A percentile compares a stretch with the other conserved stretches of the same genome.
Evolutionary conservation across 1,284 basidiomycete genomes (phyloP).

Genomic region (Crepidotus sp.): DNA sequence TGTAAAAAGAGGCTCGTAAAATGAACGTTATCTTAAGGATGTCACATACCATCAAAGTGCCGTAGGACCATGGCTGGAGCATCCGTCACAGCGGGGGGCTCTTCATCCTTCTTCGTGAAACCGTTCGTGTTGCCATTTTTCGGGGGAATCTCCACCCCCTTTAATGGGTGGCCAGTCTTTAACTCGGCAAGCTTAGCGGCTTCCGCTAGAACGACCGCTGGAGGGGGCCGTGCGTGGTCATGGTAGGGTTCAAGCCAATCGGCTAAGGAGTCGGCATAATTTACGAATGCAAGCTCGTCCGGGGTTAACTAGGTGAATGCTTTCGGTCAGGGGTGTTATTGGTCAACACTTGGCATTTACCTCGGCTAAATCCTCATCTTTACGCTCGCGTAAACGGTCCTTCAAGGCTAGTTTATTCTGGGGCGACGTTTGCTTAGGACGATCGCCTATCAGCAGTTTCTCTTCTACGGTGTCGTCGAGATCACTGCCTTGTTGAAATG

Average conservation of each 20-base stretch:
- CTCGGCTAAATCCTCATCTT: constrained; percentile 47
- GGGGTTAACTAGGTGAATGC: constrained; percentile 44
- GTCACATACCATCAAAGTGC: constrained; percentile 53
- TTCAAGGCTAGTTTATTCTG: constrained; percentile 43
- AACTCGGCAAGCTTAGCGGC: constrained; percentile 59
- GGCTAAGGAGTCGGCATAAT: constrained; percentile 51
- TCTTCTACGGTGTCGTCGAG: constrained; percentile 69
- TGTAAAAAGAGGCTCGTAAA: constrained; percentile 22
- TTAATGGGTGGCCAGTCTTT: constrained; percentile 59
- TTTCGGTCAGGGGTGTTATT: background rate
- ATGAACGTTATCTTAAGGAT: background rate
- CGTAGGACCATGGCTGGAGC: constrained; percentile 43
- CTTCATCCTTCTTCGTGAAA: constrained; percentile 58
- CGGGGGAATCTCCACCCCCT: constrained; percentile 46
- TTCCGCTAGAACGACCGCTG: constrained; percentile 60
- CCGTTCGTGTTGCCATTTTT: constrained; percentile 38
- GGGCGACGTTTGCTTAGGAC: constrained; percentile 55
- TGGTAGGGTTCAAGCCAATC: constrained; percentile 72
- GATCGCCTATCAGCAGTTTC: constrained; percentile 67
- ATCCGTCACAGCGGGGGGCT: constrained; percentile 51
- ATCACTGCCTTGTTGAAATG: constrained; percentile 68
- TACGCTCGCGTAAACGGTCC: constrained; percentile 44
- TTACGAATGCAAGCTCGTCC: constrained; percentile 48
- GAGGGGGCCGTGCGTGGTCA: constrained; percentile 57
- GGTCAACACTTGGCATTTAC: constrained; percentile 26